phyloP scores from a whole-genome alignment of 495 filamentous ascomycete genomes.

The Haplographium delicatum region DNA sequence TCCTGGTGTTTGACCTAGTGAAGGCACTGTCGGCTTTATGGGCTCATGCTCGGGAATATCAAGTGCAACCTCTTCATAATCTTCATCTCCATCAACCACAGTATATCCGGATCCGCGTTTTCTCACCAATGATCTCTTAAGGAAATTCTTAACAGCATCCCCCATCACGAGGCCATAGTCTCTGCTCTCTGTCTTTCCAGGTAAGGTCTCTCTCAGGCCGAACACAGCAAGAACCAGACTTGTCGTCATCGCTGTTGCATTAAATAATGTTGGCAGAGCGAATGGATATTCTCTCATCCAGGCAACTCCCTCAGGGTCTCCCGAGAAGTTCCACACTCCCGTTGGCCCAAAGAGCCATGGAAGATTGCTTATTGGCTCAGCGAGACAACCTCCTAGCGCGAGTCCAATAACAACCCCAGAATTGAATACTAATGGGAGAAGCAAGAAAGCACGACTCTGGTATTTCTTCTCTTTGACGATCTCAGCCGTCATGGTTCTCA shows the following conservation, averaged over 20 bases:
- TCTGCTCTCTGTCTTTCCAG: conserved; percentile 25
- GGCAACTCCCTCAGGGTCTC: conserved; percentile 36
- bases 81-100: conserved; percentile 10
- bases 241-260: conserved; percentile 55
- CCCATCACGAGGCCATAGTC: conserved; percentile 26
- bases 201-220: conserved; percentile 59
- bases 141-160: conserved; percentile 9
- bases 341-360: conserved; percentile 59
- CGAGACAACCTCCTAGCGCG: conserved; percentile 48
- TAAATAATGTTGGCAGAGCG: conserved; percentile 69
- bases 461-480: conserved; percentile 56
- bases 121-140: conserved; percentile 13
- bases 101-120: conserved; percentile 21
- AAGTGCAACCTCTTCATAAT: neutral
- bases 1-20: conserved; percentile 10
- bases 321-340: conserved; percentile 29
- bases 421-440: conserved; percentile 80
- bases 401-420: conserved; percentile 59
- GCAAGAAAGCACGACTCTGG: conserved; percentile 68
- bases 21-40: neutral
- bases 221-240: conserved; percentile 53
- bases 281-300: conserved; percentile 70
- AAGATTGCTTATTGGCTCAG: conserved; percentile 62
- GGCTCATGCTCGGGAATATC: neutral
- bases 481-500: conserved; percentile 76